Evolutionary conservation across 257 asterid species (phyloP), one percentile per base, ranked within the genome.

Genomic region (Ehretia macrophylla): DNA sequence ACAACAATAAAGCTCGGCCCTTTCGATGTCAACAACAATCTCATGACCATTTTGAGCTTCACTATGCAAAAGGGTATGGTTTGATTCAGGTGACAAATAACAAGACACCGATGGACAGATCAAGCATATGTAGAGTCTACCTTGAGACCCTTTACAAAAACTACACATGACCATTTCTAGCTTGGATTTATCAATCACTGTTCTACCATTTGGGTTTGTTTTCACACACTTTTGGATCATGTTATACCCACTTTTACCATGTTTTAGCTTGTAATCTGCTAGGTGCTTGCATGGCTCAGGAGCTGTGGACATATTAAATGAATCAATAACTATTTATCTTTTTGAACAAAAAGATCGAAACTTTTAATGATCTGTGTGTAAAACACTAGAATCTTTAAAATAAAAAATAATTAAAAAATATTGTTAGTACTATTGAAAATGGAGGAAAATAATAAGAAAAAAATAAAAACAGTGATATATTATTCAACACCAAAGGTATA

Each of bases 261-360:
- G 71, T 49, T 78, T 82, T 50, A 79, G 69, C 94, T 83, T 87
- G 83, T 73, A 83, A 65, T 79, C 84, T 19, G 72, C 74, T 62
- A 87, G 88, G 66, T 87, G 94, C 61, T 72, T 67, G 83, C 96
- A 87, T 32, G 76, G 84, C 51, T 72, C 77, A 56, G 85, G 82
- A 65, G 52, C 69, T 58, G 72, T 72, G 58, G 81, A 68, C 89
- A 87, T 81, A 62, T 67, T 65, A 9, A n/a, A 50, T 52, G 51
- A 55, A 32, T 54, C 17, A 52, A 21, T 0, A 14, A 11, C 20
- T 12, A 0, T 4, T 20, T 22, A 20, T 20, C 20, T 4, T 52
- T 27, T 20, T n/a, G 16, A 49, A 49, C 14, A 17, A 49, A 42
- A 48, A 48, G 1, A 48, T 1, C 4, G 4, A 4, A 42, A 42